A percentile compares a stretch with the other conserved stretches of the same genome.
Evolutionary conservation across 345 rosid species (phyloP).

Genomic region (Eutrema heterophyllum): DNA sequence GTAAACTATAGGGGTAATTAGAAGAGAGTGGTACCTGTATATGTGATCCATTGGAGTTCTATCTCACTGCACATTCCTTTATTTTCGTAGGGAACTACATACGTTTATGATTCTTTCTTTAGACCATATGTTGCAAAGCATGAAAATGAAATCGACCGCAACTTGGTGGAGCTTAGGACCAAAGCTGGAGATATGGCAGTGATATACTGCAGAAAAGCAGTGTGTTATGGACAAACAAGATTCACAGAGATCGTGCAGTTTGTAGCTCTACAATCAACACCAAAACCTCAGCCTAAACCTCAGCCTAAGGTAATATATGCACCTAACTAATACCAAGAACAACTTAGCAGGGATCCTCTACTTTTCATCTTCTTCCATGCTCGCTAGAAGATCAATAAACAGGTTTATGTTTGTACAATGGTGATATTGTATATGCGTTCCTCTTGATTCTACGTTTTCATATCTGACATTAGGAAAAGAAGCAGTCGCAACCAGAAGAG

Average conservation of each 20-base stretch:
- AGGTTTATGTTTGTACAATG: neutral
- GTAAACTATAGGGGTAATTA: neutral
- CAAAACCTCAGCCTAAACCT: conserved; percentile 24
- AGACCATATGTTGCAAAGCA: conserved; percentile 50
- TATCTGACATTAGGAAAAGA: conserved; percentile 37
- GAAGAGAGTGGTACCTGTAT: neutral
- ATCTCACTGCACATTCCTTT: neutral
- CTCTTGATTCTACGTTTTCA: neutral
- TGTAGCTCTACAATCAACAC: conserved; percentile 43
- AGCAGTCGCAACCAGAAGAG: conserved; percentile 18
- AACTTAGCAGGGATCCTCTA: neutral
- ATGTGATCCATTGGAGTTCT: neutral
- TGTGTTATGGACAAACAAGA: conserved; percentile 48
- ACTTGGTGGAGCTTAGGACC: conserved; percentile 50
- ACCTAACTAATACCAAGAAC: neutral
- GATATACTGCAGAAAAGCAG: conserved; percentile 50
- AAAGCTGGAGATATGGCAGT: conserved; percentile 48
- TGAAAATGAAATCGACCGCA: conserved; percentile 60
- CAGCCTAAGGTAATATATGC: conserved; percentile 43
- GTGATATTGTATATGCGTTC: neutral
- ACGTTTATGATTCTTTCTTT: conserved; percentile 54
- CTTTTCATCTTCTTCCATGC: neutral
- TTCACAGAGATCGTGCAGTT: conserved; percentile 45
- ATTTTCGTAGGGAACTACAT: conserved; percentile 49
- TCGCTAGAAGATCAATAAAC: no score